Evolutionary conservation across 257 asterid species (phyloP), one percentile per base, ranked within the genome.

Genomic region (Capsicum baccatum): DNA sequence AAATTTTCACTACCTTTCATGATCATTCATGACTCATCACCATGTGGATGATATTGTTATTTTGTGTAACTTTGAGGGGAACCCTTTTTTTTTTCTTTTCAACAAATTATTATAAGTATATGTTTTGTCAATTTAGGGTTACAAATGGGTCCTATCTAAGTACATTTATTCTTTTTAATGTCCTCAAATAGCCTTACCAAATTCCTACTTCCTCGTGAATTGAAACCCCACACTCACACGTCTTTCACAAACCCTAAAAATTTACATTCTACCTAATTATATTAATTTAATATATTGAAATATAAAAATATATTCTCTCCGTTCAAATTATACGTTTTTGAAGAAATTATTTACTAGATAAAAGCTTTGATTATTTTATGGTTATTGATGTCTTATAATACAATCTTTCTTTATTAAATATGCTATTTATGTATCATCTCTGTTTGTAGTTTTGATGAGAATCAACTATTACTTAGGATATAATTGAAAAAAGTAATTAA

Each of bases 1-100:
- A 39, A 56, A 15, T 81, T 70, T 87, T 88, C 63, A 69, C 57
- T 47, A 44, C 52, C 44, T 70, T 86, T 86, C 89, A 88, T 84
- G 78, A 67, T 83, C 85, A 78, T 82, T 8, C 79, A 56, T 87
- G 85, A 87, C 63, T 88, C 87, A 86, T 79, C 19, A 80, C 86
- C 83, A 78, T 85, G 88, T 86, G 86, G 64, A 50, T 26, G 17
- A 48, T 50, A 60, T 60, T 80, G 76, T 59, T 42, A 55, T 60
- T 80, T 16, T 71, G 58, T 12, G 47, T 1, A 62, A 59, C 57
- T 66, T 35, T 52, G 13, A 35, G 44, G 37, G 63, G 83, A 86
- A 62, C 54, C 80, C 67, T 42, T 42, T 19, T 19, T 6, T 11
- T 47, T 47, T 54, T 79, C 19, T 44, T 21, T 56, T 83, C 73